phyloP scores from a whole-genome alignment of 805 yeast species.

The Spathaspora girioi region DNA sequence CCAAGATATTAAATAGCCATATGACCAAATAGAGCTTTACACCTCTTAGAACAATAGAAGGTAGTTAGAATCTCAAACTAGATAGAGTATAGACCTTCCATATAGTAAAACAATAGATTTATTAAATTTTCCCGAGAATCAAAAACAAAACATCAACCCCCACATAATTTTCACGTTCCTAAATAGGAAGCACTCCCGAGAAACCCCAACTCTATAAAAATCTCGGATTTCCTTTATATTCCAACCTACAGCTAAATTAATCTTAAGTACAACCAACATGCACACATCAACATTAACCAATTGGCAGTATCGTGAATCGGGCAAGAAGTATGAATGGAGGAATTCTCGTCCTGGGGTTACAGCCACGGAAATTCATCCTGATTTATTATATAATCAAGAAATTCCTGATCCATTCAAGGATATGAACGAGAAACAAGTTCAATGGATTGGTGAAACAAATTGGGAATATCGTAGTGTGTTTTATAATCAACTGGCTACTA shows the following conservation, averaged over 20 bases:
- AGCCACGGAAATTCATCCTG: constrained; percentile 35
- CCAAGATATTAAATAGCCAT: neutral
- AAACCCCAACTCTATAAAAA: neutral
- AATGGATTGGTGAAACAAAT: constrained; percentile 48
- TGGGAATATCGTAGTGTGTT: constrained; percentile 45
- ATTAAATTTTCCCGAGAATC: neutral
- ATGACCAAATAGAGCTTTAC: too few species aligned
- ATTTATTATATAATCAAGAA: constrained; percentile 30
- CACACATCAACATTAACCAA: neutral
- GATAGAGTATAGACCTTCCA: too few species aligned
- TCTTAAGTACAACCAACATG: neutral
- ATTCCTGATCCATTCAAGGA: constrained; percentile 47
- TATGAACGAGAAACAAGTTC: constrained; percentile 39
- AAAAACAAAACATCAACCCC: neutral
- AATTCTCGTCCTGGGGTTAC: constrained; percentile 1
- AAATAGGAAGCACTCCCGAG: neutral
- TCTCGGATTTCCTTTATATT: neutral
- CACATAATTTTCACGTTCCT: neutral
- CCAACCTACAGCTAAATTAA: neutral
- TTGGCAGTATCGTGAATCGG: constrained; percentile 3
- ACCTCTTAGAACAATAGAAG: too few species aligned
- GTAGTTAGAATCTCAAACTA: too few species aligned
- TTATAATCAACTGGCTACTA: neutral
- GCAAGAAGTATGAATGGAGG: constrained; percentile 2
- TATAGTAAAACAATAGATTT: neutral